phyloP scores from a whole-genome alignment of 139 green algal genomes.

The Chlorella vulgaris region DNA sequence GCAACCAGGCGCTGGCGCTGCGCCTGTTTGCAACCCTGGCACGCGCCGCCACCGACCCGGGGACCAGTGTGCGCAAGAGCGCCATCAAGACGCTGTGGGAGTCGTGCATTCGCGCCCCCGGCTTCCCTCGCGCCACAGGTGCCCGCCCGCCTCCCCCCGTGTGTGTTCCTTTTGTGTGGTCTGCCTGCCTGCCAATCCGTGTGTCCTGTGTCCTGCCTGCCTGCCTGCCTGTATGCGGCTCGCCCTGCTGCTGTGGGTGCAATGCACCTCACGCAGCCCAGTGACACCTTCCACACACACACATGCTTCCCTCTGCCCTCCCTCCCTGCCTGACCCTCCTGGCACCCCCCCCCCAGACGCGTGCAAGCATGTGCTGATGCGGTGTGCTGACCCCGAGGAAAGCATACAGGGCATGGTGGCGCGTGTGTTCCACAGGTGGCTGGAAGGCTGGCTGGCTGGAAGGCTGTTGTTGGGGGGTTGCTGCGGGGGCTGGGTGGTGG shows the following conservation, averaged over 20 bases:
- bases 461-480: neutral
- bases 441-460: neutral
- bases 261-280: too few species aligned
- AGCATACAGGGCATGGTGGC: conserved; percentile 63
- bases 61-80: conserved; percentile 81
- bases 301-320: neutral
- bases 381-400: conserved; percentile 58
- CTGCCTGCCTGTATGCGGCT: too few species aligned
- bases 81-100: conserved; percentile 87
- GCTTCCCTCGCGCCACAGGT: conserved; percentile 49
- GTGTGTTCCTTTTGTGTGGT: neutral
- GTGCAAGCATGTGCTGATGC: conserved; percentile 62
- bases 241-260: too few species aligned
- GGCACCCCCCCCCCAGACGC: conserved; percentile 58
- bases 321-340: neutral
- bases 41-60: conserved; percentile 58
- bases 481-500: neutral
- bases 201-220: too few species aligned
- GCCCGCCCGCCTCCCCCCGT: neutral
- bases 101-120: conserved; percentile 58
- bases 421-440: conserved; percentile 56
- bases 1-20: conserved; percentile 59
- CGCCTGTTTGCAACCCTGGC: conserved; percentile 77
- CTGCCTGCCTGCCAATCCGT: too few species aligned
- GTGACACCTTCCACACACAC: too few species aligned